Conservation (phyloP, 331 rosid species). For the Quercus lobata region DNA sequence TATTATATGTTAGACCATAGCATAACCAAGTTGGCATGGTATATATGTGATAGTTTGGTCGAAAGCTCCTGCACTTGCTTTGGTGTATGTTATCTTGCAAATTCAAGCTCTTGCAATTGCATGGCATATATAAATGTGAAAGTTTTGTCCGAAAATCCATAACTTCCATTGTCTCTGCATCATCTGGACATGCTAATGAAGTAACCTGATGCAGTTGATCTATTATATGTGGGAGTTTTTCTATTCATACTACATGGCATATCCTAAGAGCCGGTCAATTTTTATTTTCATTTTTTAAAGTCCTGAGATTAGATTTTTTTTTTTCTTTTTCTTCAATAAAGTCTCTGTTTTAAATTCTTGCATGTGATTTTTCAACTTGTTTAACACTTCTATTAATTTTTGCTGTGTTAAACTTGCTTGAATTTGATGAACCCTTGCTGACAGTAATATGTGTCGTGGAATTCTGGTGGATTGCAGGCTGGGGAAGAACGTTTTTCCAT, state of each 20-base stretch:
- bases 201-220: not conserved
- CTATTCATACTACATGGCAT: not conserved
- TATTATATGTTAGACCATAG: not conserved
- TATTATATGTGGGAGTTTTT: not conserved
- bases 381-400: not conserved
- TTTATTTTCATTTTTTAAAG: too few species aligned
- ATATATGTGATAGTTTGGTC: not conserved
- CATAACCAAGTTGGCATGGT: not conserved
- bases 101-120: not conserved
- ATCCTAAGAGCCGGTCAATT: not conserved
- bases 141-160: not conserved
- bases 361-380: not conserved
- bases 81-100: not conserved
- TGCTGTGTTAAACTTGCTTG: not conserved
- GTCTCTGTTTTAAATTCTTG: not conserved
- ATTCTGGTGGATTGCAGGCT: conserved; percentile 47
- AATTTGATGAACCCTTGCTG: not conserved
- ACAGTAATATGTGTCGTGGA: not conserved
- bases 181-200: not conserved
- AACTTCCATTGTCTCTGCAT: not conserved
- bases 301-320: too few species aligned
- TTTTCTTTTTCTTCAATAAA: too few species aligned
- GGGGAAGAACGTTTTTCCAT: conserved; percentile 92
- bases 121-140: too few species aligned
- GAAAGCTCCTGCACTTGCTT: not conserved